Percentiles rank a stretch among this genome's conserved stretches.
Evolutionary conservation across 306 rosid genomes (phyloP).

Genomic region (Cucurbita maxima): DNA sequence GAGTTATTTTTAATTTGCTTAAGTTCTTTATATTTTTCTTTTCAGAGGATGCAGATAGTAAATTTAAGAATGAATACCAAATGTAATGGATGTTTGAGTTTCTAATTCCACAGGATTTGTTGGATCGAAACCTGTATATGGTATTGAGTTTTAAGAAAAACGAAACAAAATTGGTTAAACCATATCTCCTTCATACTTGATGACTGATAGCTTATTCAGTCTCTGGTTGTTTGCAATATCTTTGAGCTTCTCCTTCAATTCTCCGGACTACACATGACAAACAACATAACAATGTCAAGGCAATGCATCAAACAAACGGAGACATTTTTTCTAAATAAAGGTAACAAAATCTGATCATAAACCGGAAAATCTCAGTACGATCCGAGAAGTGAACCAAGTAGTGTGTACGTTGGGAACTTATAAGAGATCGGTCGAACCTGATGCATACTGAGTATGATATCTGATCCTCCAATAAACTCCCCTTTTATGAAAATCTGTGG

Average conservation of each 20-base stretch:
- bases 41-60: background rate
- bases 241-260: constrained; percentile 41
- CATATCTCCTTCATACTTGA: background rate
- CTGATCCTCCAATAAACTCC: constrained; percentile 88
- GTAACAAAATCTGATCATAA: background rate
- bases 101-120: background rate
- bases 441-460: constrained; percentile 71
- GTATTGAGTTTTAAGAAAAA: too few species aligned
- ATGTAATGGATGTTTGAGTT: background rate
- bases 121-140: too few species aligned
- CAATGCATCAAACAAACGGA: constrained; percentile 4
- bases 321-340: background rate
- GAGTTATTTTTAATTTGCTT: background rate
- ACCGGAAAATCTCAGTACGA: background rate
- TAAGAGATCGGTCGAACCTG: constrained; percentile 29
- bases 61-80: background rate
- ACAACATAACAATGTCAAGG: constrained; percentile 5
- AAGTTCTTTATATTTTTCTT: background rate
- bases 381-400: background rate
- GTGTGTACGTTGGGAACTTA: background rate
- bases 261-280: constrained; percentile 41
- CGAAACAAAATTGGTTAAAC: background rate
- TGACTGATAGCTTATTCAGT: constrained; percentile 8
- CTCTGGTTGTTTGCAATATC: constrained; percentile 18
- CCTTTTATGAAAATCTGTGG: constrained; percentile 89